Evolutionary conservation across 2,329 filamentous ascomycete genomes (phyloP).

Genomic region (Verticillium longisporum): DNA sequence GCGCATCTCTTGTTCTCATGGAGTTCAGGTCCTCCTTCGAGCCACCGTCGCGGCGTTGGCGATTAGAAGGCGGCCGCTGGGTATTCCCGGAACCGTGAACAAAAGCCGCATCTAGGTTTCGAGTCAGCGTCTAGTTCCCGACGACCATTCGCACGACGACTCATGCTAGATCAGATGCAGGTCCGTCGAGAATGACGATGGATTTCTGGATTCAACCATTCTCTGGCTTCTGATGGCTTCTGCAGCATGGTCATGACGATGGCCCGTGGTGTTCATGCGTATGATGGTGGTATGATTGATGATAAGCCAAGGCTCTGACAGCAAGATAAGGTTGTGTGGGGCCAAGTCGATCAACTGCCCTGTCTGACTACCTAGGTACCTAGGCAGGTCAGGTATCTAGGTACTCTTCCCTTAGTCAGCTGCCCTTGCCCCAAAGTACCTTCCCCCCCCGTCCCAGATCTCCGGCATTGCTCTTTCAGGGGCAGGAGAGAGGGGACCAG

Average conservation of each 20-base stretch:
- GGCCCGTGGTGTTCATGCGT: neutral
- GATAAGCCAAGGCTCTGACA: neutral
- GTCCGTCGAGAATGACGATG: neutral
- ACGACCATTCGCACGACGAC: neutral
- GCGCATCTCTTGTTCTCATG: no score
- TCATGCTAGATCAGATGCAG: neutral
- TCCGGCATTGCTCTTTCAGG: neutral
- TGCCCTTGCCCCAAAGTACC: neutral
- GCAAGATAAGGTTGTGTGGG: constrained; percentile 3
- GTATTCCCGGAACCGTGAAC: neutral
- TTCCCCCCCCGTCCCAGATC: neutral
- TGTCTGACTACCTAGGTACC: neutral
- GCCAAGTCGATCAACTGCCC: neutral
- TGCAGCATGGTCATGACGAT: neutral
- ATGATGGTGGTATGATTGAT: neutral
- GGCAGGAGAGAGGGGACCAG: neutral
- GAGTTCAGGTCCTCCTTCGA: no score
- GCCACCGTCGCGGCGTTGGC: neutral
- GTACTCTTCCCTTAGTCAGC: neutral
- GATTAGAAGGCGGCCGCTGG: neutral
- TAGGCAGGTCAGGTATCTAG: neutral
- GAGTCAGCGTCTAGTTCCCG: neutral
- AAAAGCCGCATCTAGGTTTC: neutral
- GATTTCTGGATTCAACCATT: neutral
- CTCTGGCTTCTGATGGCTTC: neutral